Percentiles rank a stretch among this genome's conserved stretches.
phyloP scores from a whole-genome alignment of 805 yeast genomes.

The Nakazawaea wyomingensis region DNA sequence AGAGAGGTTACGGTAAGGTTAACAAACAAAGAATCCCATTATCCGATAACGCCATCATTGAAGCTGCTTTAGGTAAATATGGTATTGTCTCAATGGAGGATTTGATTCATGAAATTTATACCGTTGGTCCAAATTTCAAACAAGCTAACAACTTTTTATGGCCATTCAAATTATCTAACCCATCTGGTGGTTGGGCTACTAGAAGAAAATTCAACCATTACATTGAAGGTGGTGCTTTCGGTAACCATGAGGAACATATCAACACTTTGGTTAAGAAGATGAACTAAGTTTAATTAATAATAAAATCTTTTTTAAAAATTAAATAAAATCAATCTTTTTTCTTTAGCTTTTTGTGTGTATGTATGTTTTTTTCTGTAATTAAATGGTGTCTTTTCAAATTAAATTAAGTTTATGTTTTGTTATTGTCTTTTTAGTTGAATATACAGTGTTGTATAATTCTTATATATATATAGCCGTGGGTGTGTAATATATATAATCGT shows the following conservation, averaged over 20 bases:
- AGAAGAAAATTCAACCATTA: slow-evolving; percentile 95
- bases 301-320: not conserved
- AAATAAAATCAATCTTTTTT: no score
- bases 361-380: no score
- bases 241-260: slow-evolving; percentile 96
- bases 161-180: slow-evolving; percentile 97
- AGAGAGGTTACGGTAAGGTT: slow-evolving; percentile 97
- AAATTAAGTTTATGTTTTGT: no score
- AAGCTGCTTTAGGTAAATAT: slow-evolving; percentile 84
- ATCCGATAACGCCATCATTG: slow-evolving; percentile 83
- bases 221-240: slow-evolving; percentile 97
- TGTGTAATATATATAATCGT: no score
- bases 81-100: slow-evolving; percentile 91
- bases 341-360: no score
- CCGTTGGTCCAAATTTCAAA: slow-evolving; percentile 98
- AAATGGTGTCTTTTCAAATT: no score
- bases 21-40: slow-evolving; percentile 93
- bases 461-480: no score
- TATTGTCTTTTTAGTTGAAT: no score
- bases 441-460: no score
- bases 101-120: slow-evolving; percentile 91
- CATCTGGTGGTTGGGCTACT: slow-evolving; percentile 97
- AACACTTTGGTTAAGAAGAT: slow-evolving; percentile 90
- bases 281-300: slow-evolving; percentile 60
- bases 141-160: slow-evolving; percentile 97